A percentile compares a stretch with the other conserved stretches of the same genome.
These are phyloP conservation scores for Boletus edulis DNA, from an alignment of 768 basidiomycete species.

Conservation along the genomic window DNA sequence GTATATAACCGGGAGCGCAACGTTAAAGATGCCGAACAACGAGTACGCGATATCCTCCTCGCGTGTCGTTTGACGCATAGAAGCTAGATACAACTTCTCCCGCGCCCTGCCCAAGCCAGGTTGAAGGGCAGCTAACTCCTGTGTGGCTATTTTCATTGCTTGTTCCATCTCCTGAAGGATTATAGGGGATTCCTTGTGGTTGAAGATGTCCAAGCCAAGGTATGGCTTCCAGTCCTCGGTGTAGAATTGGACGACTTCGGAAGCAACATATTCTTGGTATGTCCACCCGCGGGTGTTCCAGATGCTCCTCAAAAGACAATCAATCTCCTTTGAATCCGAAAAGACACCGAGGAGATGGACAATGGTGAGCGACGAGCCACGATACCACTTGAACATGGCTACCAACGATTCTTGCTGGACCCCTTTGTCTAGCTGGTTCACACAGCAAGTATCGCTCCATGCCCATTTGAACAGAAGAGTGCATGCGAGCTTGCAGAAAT, in stretches of 20 bases:
- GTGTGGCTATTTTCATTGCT: not conserved
- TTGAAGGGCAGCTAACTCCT: not conserved
- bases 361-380: not conserved
- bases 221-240: constrained; percentile 13
- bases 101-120: constrained; percentile 4
- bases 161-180: constrained; percentile 3
- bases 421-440: not conserved
- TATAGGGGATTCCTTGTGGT: constrained; percentile 2
- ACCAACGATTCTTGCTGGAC: constrained; percentile 3
- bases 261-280: constrained; percentile 10
- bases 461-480: not conserved
- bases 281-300: constrained; percentile 15
- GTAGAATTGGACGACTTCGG: constrained; percentile 1
- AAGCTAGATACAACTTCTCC: constrained; percentile 11
- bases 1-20: constrained; percentile 1
- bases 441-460: constrained; percentile 12
- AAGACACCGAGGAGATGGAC: constrained; percentile 5
- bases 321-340: not conserved
- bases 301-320: not conserved
- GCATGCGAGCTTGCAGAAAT: too few relatives aligned
- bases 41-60: constrained; percentile 11
- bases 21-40: constrained; percentile 6
- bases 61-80: not conserved
- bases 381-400: constrained; percentile 15
- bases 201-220: not conserved